Conservation (phyloP, 495 filamentous ascomycete genomes). For the Hypoxylon crocopeplum region DNA sequence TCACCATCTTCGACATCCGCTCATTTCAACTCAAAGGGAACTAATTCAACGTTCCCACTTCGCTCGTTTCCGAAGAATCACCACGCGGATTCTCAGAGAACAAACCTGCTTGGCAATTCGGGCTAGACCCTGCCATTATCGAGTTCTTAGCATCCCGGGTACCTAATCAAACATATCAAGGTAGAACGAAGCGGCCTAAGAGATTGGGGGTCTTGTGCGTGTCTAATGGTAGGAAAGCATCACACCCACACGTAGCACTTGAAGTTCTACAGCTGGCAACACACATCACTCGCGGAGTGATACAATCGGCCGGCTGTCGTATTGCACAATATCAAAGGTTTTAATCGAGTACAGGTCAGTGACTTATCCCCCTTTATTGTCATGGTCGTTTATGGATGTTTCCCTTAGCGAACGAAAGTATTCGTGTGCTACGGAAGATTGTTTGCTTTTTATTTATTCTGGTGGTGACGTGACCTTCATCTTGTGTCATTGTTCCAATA, state of each 20-base stretch:
- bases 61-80: conserved; percentile 34
- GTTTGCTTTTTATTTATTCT: conserved; percentile 10
- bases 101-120: conserved; percentile 15
- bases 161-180: conserved; percentile 25
- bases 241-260: background rate
- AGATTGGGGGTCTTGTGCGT: conserved; percentile 14
- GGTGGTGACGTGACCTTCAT: background rate
- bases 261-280: conserved; percentile 21
- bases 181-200: conserved; percentile 1
- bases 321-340: conserved; percentile 10
- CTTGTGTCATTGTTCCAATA: conserved; percentile 7
- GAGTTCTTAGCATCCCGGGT: background rate
- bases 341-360: conserved; percentile 23
- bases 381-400: background rate
- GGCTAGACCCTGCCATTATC: conserved; percentile 18
- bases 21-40: conserved; percentile 28
- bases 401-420: background rate
- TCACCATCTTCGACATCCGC: conserved; percentile 26
- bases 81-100: conserved; percentile 5
- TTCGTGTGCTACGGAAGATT: conserved; percentile 6
- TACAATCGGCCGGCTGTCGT: conserved; percentile 19
- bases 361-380: conserved; percentile 6
- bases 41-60: conserved; percentile 21
- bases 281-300: conserved; percentile 10
- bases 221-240: conserved; percentile 8